phyloP scores from a whole-genome alignment of 2,329 filamentous ascomycete species.

The Cordyceps javanica region DNA sequence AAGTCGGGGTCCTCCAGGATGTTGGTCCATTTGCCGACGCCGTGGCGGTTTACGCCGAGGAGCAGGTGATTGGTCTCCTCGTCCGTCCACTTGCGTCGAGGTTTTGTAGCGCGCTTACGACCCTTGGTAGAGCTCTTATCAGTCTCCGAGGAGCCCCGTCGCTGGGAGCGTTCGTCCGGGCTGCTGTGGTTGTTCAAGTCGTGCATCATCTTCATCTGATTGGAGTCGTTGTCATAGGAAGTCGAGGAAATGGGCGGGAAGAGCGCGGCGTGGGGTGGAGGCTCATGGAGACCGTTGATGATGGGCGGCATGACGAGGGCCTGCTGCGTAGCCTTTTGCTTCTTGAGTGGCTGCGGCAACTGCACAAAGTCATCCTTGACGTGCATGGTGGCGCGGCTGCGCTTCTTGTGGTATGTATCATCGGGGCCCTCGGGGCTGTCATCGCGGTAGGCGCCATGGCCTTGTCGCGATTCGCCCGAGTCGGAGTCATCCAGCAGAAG shows the following conservation, averaged over 20 bases:
- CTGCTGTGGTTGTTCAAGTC: slow-evolving; percentile 34
- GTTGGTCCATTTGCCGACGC: slow-evolving; percentile 59
- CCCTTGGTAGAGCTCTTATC: slow-evolving; percentile 32
- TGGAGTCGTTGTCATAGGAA: slow-evolving; percentile 44
- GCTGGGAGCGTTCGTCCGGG: slow-evolving; percentile 21
- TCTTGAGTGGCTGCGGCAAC: slow-evolving; percentile 58
- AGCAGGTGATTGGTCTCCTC: slow-evolving; percentile 58
- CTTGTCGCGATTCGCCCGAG: slow-evolving; percentile 33
- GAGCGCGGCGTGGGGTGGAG: slow-evolving; percentile 53
- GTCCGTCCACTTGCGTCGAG: slow-evolving; percentile 58
- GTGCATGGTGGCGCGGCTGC: slow-evolving; percentile 36
- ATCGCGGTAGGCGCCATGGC: slow-evolving; percentile 39
- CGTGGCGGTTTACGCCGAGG: slow-evolving; percentile 55
- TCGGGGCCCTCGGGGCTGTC: slow-evolving; percentile 38
- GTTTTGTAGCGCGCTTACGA: slow-evolving; percentile 50
- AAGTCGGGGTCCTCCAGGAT: slow-evolving; percentile 58
- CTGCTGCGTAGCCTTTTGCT: slow-evolving; percentile 54
- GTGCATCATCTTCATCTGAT: slow-evolving; percentile 32
- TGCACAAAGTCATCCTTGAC: slow-evolving; percentile 58
- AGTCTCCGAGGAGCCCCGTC: slow-evolving; percentile 23
- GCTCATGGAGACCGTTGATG: slow-evolving; percentile 58
- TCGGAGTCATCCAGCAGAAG: slow-evolving; percentile 36
- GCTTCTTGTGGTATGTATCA: slow-evolving; percentile 47
- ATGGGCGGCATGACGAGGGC: slow-evolving; percentile 54
- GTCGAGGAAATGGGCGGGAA: slow-evolving; percentile 57